Evolutionary conservation across 108 stramenopile species (phyloP).

Genomic region (Tribonema minus): DNA sequence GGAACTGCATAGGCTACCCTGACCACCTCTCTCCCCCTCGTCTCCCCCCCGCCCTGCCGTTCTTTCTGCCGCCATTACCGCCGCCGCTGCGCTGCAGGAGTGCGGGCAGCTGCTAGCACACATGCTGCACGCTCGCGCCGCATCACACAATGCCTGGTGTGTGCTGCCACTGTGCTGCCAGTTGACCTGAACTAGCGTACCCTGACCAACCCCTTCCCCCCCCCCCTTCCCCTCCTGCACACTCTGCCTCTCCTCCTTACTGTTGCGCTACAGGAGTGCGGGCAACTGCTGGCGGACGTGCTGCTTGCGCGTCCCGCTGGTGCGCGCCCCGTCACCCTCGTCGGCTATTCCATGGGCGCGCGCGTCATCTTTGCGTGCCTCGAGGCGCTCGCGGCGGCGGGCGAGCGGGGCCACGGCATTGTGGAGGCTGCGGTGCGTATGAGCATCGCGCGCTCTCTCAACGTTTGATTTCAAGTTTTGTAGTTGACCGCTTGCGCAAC

Average conservation of each 20-base stretch:
- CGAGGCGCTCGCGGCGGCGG: slow-evolving; percentile 68
- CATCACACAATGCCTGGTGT: too few relatives aligned
- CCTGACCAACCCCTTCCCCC: too few relatives aligned
- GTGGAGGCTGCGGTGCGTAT: slow-evolving; percentile 76
- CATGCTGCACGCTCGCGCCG: too few relatives aligned
- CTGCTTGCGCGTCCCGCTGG: slow-evolving; percentile 70
- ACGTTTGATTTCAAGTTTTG: background rate
- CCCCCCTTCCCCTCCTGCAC: background rate
- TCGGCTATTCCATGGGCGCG: slow-evolving; percentile 92
- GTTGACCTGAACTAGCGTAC: too few relatives aligned
- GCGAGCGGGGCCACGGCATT: slow-evolving; percentile 53
- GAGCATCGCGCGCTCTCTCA: too few relatives aligned
- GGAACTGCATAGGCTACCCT: too few relatives aligned
- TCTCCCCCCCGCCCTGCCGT: background rate
- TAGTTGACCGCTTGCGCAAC: background rate
- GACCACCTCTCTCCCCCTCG: too few relatives aligned
- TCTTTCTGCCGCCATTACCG: background rate
- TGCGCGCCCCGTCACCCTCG: slow-evolving; percentile 78
- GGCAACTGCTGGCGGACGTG: slow-evolving; percentile 77
- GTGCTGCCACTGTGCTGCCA: too few relatives aligned
- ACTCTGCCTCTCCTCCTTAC: background rate
- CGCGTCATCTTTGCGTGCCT: slow-evolving; percentile 83
- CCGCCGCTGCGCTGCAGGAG: slow-evolving; percentile 30
- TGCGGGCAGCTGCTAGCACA: too few relatives aligned
- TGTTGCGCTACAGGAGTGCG: slow-evolving; percentile 63